Evolutionary conservation across 2,329 filamentous ascomycete genomes (phyloP).

Genomic region (Phoma herbarum): DNA sequence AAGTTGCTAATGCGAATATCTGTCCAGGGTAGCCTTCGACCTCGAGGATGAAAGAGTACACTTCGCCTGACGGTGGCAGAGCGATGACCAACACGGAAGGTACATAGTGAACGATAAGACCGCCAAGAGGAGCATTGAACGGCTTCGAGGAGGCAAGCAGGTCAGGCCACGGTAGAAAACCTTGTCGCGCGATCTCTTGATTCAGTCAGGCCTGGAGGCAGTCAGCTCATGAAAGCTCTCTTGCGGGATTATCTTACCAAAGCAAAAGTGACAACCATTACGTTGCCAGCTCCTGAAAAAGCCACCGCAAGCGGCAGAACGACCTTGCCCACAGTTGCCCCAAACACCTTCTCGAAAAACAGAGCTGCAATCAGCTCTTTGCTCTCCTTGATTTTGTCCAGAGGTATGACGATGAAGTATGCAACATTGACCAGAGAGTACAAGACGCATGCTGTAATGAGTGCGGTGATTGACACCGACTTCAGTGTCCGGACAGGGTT

Average conservation of each 20-base stretch:
- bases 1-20: slow-evolving; percentile 66
- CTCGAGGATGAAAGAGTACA: slow-evolving; percentile 77
- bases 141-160: slow-evolving; percentile 71
- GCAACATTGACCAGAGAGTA: slow-evolving; percentile 74
- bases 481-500: slow-evolving; percentile 72
- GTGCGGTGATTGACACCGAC: slow-evolving; percentile 67
- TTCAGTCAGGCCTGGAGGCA: slow-evolving; percentile 69
- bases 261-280: slow-evolving; percentile 76
- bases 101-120: slow-evolving; percentile 73
- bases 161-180: slow-evolving; percentile 71
- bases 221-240: neutral
- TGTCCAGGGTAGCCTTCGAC: slow-evolving; percentile 74
- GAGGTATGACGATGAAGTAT: slow-evolving; percentile 70
- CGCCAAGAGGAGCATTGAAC: slow-evolving; percentile 72
- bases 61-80: slow-evolving; percentile 69
- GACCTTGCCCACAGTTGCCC: slow-evolving; percentile 63
- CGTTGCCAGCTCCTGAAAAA: slow-evolving; percentile 73
- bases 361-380: slow-evolving; percentile 73
- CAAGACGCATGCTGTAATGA: slow-evolving; percentile 68
- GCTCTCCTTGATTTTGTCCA: slow-evolving; percentile 72
- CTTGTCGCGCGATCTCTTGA: slow-evolving; percentile 76
- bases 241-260: slow-evolving; percentile 58
- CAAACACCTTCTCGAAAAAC: slow-evolving; percentile 72
- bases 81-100: slow-evolving; percentile 73
- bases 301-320: slow-evolving; percentile 72